Percentiles rank a stretch among this genome's conserved stretches.
Evolutionary conservation across 495 filamentous ascomycete genomes (phyloP).

Genomic region (Cairneyella variabilis): DNA sequence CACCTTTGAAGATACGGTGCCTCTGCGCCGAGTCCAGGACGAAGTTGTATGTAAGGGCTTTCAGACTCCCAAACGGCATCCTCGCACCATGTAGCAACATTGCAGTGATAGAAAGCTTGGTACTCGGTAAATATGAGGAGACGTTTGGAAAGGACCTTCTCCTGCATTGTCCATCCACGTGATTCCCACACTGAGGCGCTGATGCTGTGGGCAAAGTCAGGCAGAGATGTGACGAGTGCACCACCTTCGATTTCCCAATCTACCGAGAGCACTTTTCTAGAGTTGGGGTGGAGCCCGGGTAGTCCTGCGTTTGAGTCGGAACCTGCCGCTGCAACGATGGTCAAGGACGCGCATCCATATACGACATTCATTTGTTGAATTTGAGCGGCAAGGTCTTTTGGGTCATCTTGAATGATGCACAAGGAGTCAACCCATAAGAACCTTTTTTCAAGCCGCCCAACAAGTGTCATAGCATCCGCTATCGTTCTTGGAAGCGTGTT

Average conservation of each 20-base stretch:
- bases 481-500: too few relatives aligned
- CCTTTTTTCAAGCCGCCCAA: too few relatives aligned
- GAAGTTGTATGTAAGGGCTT: neutral
- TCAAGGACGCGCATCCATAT: too few relatives aligned
- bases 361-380: too few relatives aligned
- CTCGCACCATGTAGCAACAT: neutral
- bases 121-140: slow-evolving; percentile 1
- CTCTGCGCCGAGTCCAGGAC: neutral
- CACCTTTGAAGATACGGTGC: neutral
- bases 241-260: too few relatives aligned
- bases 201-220: neutral
- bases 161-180: slow-evolving; percentile 3
- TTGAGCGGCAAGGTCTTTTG: too few relatives aligned
- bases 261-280: neutral
- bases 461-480: too few relatives aligned
- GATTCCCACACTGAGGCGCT: neutral
- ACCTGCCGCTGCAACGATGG: too few relatives aligned
- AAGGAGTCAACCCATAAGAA: too few relatives aligned
- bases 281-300: too few relatives aligned
- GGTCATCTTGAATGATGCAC: too few relatives aligned
- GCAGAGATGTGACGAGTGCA: neutral
- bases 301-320: too few relatives aligned
- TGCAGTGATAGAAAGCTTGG: slow-evolving; percentile 4
- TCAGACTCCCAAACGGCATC: neutral
- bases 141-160: neutral